Percentiles rank a stretch among this genome's conserved stretches.
These are phyloP conservation scores for Cryptococcus sp. DNA, from an alignment of 1,284 basidiomycete species.

Conservation along the genomic window DNA sequence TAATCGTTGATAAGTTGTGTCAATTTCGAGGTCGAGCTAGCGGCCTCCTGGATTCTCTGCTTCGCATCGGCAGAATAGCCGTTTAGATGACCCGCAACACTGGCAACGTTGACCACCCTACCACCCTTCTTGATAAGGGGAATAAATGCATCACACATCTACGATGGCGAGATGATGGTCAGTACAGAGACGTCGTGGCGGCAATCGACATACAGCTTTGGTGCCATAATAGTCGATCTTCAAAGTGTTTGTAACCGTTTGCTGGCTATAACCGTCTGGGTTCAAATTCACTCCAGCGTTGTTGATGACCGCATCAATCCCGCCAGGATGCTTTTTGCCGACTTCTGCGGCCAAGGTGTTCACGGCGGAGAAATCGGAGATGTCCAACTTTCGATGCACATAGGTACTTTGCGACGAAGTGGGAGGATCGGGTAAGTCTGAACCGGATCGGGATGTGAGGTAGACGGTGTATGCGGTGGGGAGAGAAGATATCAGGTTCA, in stretches of 20 bases:
- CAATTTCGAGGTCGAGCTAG: not conserved
- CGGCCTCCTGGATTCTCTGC: constrained; percentile 1
- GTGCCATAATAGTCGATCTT: constrained; percentile 3
- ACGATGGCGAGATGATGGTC: not conserved
- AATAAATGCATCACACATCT: constrained; percentile 3
- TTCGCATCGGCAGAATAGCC: constrained; percentile 1
- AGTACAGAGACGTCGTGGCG: not conserved
- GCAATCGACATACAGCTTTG: not conserved
- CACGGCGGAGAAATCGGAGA: not conserved
- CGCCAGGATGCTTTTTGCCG: not conserved
- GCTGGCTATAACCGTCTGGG: not conserved
- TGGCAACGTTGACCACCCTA: constrained; percentile 1
- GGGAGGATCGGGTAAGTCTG: not conserved
- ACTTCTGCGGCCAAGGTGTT: constrained; percentile 1
- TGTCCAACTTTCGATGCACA: not conserved
- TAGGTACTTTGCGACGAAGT: not conserved
- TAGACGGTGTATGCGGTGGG: constrained; percentile 1
- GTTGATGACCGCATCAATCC: constrained; percentile 3
- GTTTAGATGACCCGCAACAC: constrained; percentile 1
- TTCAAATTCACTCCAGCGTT: constrained; percentile 1
- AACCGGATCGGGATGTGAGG: constrained; percentile 3
- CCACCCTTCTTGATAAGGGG: constrained; percentile 2
- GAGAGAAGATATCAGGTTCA: not conserved
- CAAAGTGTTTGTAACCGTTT: not conserved
- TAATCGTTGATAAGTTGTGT: not conserved